These are phyloP conservation scores for Durusdinium trenchii DNA, from an alignment of 73 alveolate species.

Conservation along the genomic window DNA sequence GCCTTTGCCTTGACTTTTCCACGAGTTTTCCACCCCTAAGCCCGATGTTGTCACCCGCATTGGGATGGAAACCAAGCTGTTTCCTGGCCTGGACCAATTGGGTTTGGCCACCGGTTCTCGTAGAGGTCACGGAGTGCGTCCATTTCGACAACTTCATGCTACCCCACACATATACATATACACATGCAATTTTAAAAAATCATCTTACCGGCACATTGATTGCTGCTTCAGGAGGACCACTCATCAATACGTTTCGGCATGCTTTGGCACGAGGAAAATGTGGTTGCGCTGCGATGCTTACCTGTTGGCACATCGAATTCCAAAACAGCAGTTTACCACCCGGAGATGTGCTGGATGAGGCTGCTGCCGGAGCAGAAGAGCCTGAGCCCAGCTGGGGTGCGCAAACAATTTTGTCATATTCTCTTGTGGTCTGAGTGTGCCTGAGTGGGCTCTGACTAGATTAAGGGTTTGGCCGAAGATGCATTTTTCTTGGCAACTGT, in stretches of 20 bases:
- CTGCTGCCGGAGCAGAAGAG: conserved; percentile 48
- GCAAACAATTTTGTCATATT: no score
- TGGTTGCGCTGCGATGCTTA: background rate
- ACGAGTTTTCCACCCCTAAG: no score
- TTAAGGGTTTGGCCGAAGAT: background rate
- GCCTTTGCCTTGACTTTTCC: no score
- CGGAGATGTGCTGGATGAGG: background rate
- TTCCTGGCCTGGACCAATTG: background rate
- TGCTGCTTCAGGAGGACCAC: background rate
- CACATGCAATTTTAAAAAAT: no score
- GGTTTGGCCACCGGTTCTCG: conserved; percentile 22
- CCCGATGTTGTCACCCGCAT: no score
- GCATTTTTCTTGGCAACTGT: background rate
- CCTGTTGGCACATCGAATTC: no score
- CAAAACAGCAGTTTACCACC: no score
- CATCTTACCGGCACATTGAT: background rate
- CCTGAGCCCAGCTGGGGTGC: conserved; percentile 37
- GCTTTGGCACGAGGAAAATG: background rate
- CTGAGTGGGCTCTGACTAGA: background rate
- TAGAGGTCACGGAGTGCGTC: background rate
- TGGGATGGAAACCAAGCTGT: no score
- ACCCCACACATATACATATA: no score
- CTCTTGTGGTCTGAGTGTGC: no score
- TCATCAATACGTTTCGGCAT: background rate
- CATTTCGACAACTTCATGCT: no score